Evolutionary conservation across 2,329 filamentous ascomycete genomes (phyloP).

Genomic region (Lachnellula arida): DNA sequence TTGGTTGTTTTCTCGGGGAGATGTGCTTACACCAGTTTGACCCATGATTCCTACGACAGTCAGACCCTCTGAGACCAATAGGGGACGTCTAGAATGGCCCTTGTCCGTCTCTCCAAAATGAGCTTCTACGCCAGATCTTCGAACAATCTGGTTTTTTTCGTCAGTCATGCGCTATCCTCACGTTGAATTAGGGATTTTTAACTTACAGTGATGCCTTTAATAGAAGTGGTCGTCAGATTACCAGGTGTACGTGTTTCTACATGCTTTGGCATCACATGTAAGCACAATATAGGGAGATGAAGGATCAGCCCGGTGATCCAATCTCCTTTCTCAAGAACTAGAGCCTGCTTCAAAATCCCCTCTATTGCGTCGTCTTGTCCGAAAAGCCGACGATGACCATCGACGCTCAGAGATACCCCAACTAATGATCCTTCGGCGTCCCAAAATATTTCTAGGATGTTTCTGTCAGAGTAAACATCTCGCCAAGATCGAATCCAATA

Average conservation of each 20-base stretch:
- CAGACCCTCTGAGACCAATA: background rate
- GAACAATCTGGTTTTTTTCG: background rate
- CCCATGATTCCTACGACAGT: constrained; percentile 1
- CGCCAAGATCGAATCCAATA: constrained; percentile 2
- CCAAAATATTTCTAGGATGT: constrained; percentile 2
- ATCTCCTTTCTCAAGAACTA: background rate
- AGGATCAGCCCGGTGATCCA: constrained; percentile 6
- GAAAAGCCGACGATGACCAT: background rate
- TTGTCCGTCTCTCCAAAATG: constrained; percentile 2
- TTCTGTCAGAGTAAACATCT: background rate
- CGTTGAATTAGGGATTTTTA: background rate
- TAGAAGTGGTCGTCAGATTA: background rate
- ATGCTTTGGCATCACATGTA: background rate
- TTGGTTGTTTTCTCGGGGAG: background rate
- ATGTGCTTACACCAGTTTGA: constrained; percentile 4
- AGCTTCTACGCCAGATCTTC: constrained; percentile 1
- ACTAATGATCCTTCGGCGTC: background rate
- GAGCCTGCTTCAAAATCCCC: background rate
- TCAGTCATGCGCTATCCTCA: background rate
- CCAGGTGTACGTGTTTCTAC: background rate
- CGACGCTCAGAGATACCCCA: background rate
- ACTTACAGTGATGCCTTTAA: background rate
- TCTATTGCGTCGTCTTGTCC: background rate
- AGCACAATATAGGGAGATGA: constrained; percentile 2
- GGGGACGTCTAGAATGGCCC: background rate